Evolutionary conservation across 2,329 filamentous ascomycete genomes (phyloP).

Genomic region (Pseudohalonectria lignicola): DNA sequence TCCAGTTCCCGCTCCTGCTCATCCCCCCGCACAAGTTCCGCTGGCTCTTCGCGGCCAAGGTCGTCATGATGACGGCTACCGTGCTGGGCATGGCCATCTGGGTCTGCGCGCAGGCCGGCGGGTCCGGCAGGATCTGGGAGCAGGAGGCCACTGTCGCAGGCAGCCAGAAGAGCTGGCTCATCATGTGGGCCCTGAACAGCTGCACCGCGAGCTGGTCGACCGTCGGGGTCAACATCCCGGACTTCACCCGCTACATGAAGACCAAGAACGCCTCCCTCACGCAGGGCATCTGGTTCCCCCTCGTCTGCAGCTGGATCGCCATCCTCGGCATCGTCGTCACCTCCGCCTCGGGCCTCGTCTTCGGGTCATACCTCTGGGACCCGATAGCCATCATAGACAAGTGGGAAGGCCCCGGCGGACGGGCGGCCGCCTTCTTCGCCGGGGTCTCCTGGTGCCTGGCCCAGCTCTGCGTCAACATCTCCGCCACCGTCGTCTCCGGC

Average conservation of each 20-base stretch:
- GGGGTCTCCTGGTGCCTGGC: slow-evolving; percentile 42
- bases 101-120: too few relatives aligned
- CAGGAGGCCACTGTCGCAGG: too few relatives aligned
- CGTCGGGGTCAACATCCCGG: slow-evolving; percentile 35
- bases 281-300: slow-evolving; percentile 31
- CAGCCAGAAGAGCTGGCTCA: too few relatives aligned
- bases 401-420: slow-evolving; percentile 31
- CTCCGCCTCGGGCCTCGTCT: too few relatives aligned
- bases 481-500: slow-evolving; percentile 39
- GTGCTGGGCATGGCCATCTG: too few relatives aligned
- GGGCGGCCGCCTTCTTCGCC: slow-evolving; percentile 30
- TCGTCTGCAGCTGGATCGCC: slow-evolving; percentile 35
- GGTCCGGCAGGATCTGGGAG: too few relatives aligned
- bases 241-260: slow-evolving; percentile 37
- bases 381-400: slow-evolving; percentile 30
- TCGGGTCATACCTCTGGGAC: too few relatives aligned
- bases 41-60: slow-evolving; percentile 34
- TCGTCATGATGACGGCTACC: too few relatives aligned
- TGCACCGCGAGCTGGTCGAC: slow-evolving; percentile 30
- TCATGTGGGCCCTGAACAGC: too few relatives aligned
- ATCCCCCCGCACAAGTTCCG: slow-evolving; percentile 9
- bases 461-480: slow-evolving; percentile 45
- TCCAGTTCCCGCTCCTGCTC: slow-evolving; percentile 17
- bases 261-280: slow-evolving; percentile 23
- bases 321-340: slow-evolving; percentile 46